Evolutionary conservation across 73 alveolate species (phyloP).

Genomic region (Diophrys appendiculata): DNA sequence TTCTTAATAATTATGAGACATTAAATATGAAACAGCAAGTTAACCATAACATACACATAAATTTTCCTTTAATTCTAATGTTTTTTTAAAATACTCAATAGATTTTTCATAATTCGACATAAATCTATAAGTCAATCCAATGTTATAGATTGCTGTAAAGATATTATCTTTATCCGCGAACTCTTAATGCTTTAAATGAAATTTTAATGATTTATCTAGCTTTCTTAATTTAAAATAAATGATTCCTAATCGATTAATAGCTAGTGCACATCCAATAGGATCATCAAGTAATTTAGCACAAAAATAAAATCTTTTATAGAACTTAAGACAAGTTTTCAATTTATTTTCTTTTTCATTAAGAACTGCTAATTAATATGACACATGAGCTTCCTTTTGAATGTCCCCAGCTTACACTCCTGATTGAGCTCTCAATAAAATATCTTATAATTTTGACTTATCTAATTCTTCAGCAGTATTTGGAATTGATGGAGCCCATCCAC

Average conservation of each 20-base stretch:
- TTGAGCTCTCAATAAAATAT: conserved; percentile 90
- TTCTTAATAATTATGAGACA: conserved; percentile 7
- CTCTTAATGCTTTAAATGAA: conserved; percentile 87
- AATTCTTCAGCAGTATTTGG: conserved; percentile 81
- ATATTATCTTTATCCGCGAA: conserved; percentile 89
- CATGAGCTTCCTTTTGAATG: conserved; percentile 95
- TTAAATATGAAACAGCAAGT: conserved; percentile 50
- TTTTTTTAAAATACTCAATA: conserved; percentile 71
- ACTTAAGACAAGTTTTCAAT: conserved; percentile 49
- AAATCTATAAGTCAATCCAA: conserved; percentile 87
- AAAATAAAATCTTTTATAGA: conserved; percentile 91
- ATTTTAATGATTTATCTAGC: conserved; percentile 82
- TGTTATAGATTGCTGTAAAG: conserved; percentile 89
- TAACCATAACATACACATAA: conserved; percentile 67
- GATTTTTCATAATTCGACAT: conserved; percentile 74
- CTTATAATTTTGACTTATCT: conserved; percentile 28
- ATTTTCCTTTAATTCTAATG: conserved; percentile 86
- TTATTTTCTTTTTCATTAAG: background rate
- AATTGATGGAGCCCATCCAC: conserved; percentile 98
- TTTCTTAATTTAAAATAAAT: conserved; percentile 83
- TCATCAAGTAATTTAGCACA: conserved; percentile 96
- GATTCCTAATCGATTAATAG: conserved; percentile 95
- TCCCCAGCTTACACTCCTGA: conserved; percentile 96
- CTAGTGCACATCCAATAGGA: conserved; percentile 95
- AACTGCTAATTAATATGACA: conserved; percentile 84